These are phyloP conservation scores for Aspergillus homomorphus DNA, from an alignment of 495 filamentous ascomycete species.

Conservation along the genomic window DNA sequence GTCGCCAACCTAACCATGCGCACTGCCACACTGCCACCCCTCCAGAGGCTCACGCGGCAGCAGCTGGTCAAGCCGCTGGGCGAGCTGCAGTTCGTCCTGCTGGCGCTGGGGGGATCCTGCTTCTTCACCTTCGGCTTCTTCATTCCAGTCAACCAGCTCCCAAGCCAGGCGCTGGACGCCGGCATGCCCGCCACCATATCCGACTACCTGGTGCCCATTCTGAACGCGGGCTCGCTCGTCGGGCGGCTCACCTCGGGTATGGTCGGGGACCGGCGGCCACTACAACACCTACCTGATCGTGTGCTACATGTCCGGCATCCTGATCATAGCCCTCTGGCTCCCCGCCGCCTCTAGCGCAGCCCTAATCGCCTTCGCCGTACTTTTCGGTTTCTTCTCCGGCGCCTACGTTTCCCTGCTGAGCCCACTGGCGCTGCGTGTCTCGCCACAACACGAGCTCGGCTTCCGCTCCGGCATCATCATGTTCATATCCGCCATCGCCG, in stretches of 20 bases:
- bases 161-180: conserved; percentile 9
- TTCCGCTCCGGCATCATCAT: conserved; percentile 25
- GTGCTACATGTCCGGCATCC: conserved; percentile 19
- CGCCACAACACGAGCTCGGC: conserved; percentile 25
- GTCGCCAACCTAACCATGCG: conserved; percentile 34
- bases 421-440: conserved; percentile 28
- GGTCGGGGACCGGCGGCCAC: conserved; percentile 31
- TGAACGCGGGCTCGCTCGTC: conserved; percentile 35
- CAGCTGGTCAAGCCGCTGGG: conserved; percentile 44
- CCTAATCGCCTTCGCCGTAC: conserved; percentile 26
- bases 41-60: conserved; percentile 8
- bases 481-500: conserved; percentile 21
- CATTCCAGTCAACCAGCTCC: conserved; percentile 32
- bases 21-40: conserved; percentile 19
- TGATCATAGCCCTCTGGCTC: conserved; percentile 36
- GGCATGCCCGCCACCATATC: conserved; percentile 26
- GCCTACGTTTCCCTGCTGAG: conserved; percentile 31
- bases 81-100: conserved; percentile 29
- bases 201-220: conserved; percentile 29
- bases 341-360: conserved; percentile 19
- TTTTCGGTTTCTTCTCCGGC: conserved; percentile 36
- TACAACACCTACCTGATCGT: conserved; percentile 34
- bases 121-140: conserved; percentile 46
- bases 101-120: conserved; percentile 37
- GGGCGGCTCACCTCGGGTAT: no score